A percentile compares a stretch with the other conserved stretches of the same genome.
phyloP scores from a whole-genome alignment of 805 yeast species.

The Candida incommunis region DNA sequence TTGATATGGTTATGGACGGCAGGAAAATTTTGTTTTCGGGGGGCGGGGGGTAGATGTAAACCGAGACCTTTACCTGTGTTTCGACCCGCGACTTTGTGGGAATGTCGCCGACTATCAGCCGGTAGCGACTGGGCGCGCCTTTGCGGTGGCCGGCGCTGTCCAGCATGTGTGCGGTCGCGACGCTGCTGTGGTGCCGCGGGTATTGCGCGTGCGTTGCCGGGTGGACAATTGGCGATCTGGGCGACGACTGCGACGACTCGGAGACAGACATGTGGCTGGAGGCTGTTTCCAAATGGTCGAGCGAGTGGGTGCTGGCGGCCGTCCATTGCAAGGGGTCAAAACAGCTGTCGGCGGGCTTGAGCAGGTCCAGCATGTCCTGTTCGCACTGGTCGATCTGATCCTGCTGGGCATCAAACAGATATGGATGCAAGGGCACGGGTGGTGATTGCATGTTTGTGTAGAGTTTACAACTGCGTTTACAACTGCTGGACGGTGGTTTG shows the following conservation, averaged over 20 bases:
- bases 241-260: background rate
- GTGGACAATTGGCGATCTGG: background rate
- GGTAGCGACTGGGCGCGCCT: background rate
- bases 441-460: background rate
- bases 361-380: background rate
- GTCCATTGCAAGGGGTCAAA: background rate
- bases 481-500: too few species aligned
- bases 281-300: background rate
- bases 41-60: constrained; percentile 65
- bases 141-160: background rate
- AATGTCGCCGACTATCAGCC: constrained; percentile 33
- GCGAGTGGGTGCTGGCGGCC: background rate
- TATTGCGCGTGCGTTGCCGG: background rate
- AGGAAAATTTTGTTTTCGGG: constrained; percentile 58
- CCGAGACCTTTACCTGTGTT: constrained; percentile 74
- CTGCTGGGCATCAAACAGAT: background rate
- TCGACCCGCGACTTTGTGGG: constrained; percentile 86
- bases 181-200: background rate
- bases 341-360: background rate
- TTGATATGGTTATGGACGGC: constrained; percentile 78
- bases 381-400: background rate
- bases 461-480: too few species aligned
- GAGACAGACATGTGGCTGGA: background rate
- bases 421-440: background rate
- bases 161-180: background rate